phyloP scores from a whole-genome alignment of 495 filamentous ascomycete species.

The Daldinia grandis region DNA sequence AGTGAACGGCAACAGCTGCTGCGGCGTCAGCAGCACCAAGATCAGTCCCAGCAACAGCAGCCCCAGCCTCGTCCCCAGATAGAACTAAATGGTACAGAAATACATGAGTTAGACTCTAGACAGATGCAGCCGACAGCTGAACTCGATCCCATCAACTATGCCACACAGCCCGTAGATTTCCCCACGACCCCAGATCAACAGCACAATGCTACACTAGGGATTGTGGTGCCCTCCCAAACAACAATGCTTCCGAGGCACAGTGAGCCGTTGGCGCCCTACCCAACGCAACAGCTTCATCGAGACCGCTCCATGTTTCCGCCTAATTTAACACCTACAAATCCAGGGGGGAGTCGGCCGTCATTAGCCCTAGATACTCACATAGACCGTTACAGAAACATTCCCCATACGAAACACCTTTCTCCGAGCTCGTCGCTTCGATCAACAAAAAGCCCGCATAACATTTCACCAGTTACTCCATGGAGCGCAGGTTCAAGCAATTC shows the following conservation, averaged over 20 bases:
- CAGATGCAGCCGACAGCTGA: conserved; percentile 39
- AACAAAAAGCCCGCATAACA: conserved; percentile 32
- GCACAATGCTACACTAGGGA: neutral
- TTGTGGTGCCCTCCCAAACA: conserved; percentile 9
- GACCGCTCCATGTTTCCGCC: conserved; percentile 21
- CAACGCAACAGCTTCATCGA: conserved; percentile 2
- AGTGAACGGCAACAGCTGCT: conserved; percentile 11
- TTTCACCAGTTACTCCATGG: conserved; percentile 46
- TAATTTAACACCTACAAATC: conserved; percentile 6
- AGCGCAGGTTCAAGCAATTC: conserved; percentile 34
- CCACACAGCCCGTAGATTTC: conserved; percentile 19
- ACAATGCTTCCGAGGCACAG: conserved; percentile 11
- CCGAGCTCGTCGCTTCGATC: conserved; percentile 42
- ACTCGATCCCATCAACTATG: conserved; percentile 40
- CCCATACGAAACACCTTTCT: conserved; percentile 35
- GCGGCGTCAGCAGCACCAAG: conserved; percentile 7
- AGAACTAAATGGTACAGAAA: conserved; percentile 54
- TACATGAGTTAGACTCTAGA: conserved; percentile 57
- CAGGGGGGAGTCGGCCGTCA: conserved; percentile 36
- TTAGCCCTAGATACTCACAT: conserved; percentile 44
- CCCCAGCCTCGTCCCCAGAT: conserved; percentile 21
- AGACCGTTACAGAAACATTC: conserved; percentile 37
- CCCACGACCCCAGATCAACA: conserved; percentile 11
- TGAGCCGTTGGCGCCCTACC: neutral
- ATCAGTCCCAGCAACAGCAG: conserved; percentile 4